Evolutionary conservation across 257 asterid species (phyloP), one percentile per base, ranked within the genome.

Genomic region (Nicotiana otophora): DNA sequence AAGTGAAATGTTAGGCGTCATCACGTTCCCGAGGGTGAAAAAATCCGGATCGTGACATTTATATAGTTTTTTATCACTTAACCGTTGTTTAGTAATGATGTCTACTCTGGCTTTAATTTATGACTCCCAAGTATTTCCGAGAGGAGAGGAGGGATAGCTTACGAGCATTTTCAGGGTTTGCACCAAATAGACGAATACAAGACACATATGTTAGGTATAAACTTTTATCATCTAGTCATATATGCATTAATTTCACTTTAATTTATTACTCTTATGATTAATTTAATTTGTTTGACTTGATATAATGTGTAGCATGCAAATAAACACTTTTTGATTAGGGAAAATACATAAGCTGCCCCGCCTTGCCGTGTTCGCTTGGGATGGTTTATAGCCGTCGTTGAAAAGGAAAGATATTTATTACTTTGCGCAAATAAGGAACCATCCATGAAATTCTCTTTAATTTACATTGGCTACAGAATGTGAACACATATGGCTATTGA

Each of bases 21-120:
- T 34, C 7, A 34, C 7, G 1, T 0, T 4, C 0, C 5, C 6
- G 5, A 0, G 1, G 42, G 1, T 34, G 1, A 0, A 34, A 23
- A 34, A 5, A 5, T 34, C 1, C 42, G 7, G 42, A 5, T 33
- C 0, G 5, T 60, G 5, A 19, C 11, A 54, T 54, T 54, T 54
- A 54, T 55, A 55, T 55, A 17, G 1, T 54, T 54, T 3, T 54
- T 54, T 55, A 55, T 55, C 20, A 61, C 33, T 63, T 15, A 26
- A 28, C 7, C 2, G 7, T 15, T 6, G 20, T 64, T 28, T 28
- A 64, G 17, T 11, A 14, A 15, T 30, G 16, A 65, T 16, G 74
- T 66, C 48, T 15, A 33, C 17, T 66, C 26, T 66, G 15, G 8
- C 23, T 33, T 66, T 16, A 33, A 16, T 65, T 65, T 16, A 39